Conservation (phyloP, 2,329 filamentous ascomycete species). For the Ascochyta clinopodiicola region DNA sequence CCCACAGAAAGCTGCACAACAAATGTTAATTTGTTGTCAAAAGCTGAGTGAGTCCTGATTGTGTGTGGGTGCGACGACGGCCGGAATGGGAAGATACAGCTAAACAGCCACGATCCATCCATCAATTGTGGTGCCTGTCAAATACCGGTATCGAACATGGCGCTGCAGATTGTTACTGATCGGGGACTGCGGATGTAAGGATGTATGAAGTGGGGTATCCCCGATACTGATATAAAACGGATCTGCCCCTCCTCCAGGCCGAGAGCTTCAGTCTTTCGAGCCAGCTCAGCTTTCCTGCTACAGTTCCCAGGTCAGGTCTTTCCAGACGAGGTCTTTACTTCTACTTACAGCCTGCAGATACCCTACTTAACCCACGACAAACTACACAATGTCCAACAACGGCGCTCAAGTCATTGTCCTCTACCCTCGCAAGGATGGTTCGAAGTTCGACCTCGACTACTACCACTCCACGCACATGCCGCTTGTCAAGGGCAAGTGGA, state of each 20-base stretch:
- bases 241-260: constrained; percentile 3
- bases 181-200: constrained; percentile 19
- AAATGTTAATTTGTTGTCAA: not conserved
- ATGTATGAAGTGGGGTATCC: constrained; percentile 21
- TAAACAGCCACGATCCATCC: not conserved
- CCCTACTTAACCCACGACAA: not conserved
- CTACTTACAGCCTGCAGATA: constrained; percentile 1
- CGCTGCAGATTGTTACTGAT: not conserved
- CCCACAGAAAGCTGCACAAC: not conserved
- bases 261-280: not conserved
- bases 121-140: not conserved
- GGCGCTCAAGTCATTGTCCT: constrained; percentile 33
- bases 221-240: constrained; percentile 18
- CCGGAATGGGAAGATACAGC: not conserved
- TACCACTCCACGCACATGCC: constrained; percentile 58
- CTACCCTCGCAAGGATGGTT: constrained; percentile 52
- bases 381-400: constrained; percentile 23
- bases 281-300: not conserved
- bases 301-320: not conserved
- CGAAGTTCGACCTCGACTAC: constrained; percentile 59
- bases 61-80: not conserved
- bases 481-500: constrained; percentile 52
- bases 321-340: not conserved
- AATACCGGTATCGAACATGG: not conserved
- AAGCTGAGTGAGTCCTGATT: not conserved